phyloP scores from a whole-genome alignment of 441 rosid genomes.

The Flueggea neowawraea region DNA sequence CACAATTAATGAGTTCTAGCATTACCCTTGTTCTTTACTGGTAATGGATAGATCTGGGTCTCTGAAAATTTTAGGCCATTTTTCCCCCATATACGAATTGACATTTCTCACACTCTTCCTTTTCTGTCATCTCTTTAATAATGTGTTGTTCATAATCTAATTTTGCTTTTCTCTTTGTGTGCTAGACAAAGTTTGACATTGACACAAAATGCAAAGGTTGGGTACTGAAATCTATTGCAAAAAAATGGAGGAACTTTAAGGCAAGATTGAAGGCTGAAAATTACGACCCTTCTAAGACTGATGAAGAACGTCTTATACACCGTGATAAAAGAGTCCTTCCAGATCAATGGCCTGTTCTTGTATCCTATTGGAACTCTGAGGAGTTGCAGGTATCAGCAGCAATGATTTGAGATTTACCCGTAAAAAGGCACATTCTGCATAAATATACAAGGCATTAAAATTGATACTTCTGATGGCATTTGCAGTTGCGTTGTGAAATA shows the following conservation, averaged over 20 bases:
- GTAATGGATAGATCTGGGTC: no score
- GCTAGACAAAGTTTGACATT: constrained; percentile 32
- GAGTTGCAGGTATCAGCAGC: constrained; percentile 27
- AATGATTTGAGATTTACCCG: not conserved
- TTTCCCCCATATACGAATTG: not conserved
- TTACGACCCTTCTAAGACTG: constrained; percentile 30
- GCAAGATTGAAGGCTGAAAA: constrained; percentile 28
- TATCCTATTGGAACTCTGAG: constrained; percentile 37
- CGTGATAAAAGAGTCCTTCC: constrained; percentile 32
- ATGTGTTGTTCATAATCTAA: not conserved
- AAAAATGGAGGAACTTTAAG: constrained; percentile 43
- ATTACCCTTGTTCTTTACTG: no score
- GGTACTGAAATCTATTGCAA: constrained; percentile 32
- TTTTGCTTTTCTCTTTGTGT: constrained; percentile 1
- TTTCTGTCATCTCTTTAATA: not conserved
- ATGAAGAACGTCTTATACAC: constrained; percentile 35
- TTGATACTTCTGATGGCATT: constrained; percentile 9
- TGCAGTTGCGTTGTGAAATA: constrained; percentile 28
- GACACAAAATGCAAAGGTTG: constrained; percentile 28
- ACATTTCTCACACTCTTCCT: not conserved
- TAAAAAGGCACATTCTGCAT: no score
- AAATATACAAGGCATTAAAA: not conserved
- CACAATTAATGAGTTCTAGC: no score
- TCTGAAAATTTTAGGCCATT: no score
- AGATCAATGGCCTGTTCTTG: constrained; percentile 38